Evolutionary conservation across 148 eudicot genomes (phyloP).

Genomic region (Camellia lanceoleosa): DNA sequence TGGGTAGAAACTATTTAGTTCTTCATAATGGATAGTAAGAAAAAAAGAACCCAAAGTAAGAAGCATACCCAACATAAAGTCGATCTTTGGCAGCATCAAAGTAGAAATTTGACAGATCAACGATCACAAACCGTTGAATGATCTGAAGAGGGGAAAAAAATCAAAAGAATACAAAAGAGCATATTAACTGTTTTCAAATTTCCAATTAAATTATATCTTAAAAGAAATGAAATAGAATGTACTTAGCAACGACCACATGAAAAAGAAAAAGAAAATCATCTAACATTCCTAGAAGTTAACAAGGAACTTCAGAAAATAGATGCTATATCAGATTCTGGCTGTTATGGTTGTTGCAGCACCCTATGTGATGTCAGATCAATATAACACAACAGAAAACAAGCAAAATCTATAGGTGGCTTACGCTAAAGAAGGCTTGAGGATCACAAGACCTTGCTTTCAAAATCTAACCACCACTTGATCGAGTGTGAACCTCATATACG

Average conservation of each 20-base stretch:
- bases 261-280: background rate
- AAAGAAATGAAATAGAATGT: background rate
- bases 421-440: conserved; percentile 5
- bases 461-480: background rate
- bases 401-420: background rate
- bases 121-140: conserved; percentile 88
- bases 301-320: background rate
- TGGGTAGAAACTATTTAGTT: background rate
- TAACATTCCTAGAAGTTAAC: background rate
- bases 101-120: conserved; percentile 97
- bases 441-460: background rate
- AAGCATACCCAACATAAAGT: conserved; percentile 82
- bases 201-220: background rate
- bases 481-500: background rate
- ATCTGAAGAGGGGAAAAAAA: conserved; percentile 40
- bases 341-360: background rate
- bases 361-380: background rate
- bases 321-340: background rate
- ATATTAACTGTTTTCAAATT: background rate
- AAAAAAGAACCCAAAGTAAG: too few relatives aligned
- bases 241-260: background rate
- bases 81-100: conserved; percentile 95
- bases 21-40: conserved; percentile 5
- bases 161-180: background rate
- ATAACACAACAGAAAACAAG: background rate